Evolutionary conservation across 192 early-diverging fungal species (phyloP).

Genomic region (Backusella morwellensis): DNA sequence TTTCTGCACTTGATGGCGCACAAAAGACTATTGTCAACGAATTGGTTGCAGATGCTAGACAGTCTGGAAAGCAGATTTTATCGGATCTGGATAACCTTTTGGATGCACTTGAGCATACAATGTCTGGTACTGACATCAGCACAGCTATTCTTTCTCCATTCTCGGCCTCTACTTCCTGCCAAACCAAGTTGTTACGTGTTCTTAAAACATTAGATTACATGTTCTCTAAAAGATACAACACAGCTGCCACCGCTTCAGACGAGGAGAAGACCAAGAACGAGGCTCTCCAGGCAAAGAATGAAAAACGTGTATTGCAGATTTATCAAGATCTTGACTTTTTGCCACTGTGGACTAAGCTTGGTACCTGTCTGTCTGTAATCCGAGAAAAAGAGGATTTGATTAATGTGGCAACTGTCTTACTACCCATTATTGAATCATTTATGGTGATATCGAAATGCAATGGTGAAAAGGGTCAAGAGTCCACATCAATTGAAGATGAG

Average conservation of each 20-base stretch:
- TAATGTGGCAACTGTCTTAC: conserved; percentile 87
- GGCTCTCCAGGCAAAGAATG: conserved; percentile 33
- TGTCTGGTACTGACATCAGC: conserved; percentile 69
- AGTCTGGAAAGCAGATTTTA: conserved; percentile 65
- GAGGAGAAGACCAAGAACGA: conserved; percentile 17
- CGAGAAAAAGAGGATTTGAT: conserved; percentile 77
- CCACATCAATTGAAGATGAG: neutral
- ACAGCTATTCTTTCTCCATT: conserved; percentile 73
- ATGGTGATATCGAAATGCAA: conserved; percentile 97
- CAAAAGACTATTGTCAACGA: conserved; percentile 78
- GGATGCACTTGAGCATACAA: conserved; percentile 50
- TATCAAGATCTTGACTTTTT: conserved; percentile 54
- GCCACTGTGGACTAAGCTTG: conserved; percentile 77
- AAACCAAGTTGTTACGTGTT: conserved; percentile 90
- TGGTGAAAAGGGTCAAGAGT: conserved; percentile 32
- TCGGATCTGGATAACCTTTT: conserved; percentile 68
- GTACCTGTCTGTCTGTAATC: conserved; percentile 70
- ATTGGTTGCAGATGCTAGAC: conserved; percentile 67
- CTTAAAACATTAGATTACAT: conserved; percentile 95
- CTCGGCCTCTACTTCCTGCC: conserved; percentile 81
- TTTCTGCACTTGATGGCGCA: conserved; percentile 69
- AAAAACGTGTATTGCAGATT: conserved; percentile 47
- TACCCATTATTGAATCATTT: conserved; percentile 95
- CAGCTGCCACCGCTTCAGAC: conserved; percentile 38
- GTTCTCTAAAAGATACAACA: conserved; percentile 48